Evolutionary conservation across 1,284 basidiomycete species (phyloP), one percentile per base, ranked within the genome.

Genomic region (Irpex lacteus): DNA sequence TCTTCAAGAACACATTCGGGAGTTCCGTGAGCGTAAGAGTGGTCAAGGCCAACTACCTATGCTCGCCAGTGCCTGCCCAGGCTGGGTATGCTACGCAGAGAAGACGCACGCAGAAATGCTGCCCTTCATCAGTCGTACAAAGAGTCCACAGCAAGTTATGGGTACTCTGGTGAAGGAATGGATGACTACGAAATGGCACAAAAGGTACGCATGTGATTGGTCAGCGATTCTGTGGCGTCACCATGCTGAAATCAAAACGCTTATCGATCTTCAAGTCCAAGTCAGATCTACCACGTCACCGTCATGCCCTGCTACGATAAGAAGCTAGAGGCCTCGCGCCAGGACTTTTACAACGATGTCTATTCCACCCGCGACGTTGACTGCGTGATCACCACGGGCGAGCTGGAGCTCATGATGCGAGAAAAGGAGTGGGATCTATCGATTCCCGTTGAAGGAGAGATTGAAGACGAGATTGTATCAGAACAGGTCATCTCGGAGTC

Each of bases 241-340:
- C 13, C 15, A 7, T 44, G 32, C 44, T 61, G 18, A 47, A 19
- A 36, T 34, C 32, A 9, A 55, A 26, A 32, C 63, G 47, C 60
- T 34, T 40, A 47, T 26, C 37, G 18, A 47, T 53, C n/a, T 18
- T 36, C 38, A 56, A 95, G 91, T 37, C 91, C 94, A 1, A 82
- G 91, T 70, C 82, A 94, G 70, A 85, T 98, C 61, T 99, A 98
- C 76, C 98, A 99, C 72, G 94, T 98, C 66, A 87, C 95, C 0
- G 95, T 98, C 50, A 99, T 99, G 96, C 96, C 97, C 0, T 99
- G 98, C 78, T 99, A 98, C 77, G 98, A 99, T 83, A 99, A 99
- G 80, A 99, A 99, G 75, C 89, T 99, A 32, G 98, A 99, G 79
- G 97, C 98, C 0, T 96, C 94, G 13, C 85, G 98, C 32, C 84